Conservation (phyloP, 1,284 basidiomycete genomes). For the Cronartium quercuum region DNA sequence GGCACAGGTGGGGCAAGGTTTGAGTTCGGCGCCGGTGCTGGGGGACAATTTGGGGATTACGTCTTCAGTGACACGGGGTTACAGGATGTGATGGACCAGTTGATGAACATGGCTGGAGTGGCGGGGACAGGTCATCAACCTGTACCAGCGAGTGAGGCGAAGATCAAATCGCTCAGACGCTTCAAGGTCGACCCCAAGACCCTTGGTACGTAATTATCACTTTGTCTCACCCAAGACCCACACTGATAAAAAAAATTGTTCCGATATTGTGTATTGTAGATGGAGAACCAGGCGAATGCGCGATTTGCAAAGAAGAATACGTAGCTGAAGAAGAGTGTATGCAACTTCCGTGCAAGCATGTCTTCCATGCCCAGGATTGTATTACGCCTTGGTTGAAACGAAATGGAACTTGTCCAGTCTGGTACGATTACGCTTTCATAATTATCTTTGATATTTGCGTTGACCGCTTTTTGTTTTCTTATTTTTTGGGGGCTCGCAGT, state of each 20-base stretch:
- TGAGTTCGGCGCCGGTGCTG: constrained; percentile 8
- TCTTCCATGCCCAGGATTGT: constrained; percentile 67
- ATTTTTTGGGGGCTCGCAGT: background rate
- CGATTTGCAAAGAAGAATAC: constrained; percentile 47
- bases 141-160: constrained; percentile 66
- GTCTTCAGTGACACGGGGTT: constrained; percentile 55
- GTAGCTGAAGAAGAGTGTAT: constrained; percentile 48
- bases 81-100: constrained; percentile 67
- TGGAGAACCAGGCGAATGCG: constrained; percentile 54
- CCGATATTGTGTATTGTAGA: constrained; percentile 32
- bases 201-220: background rate
- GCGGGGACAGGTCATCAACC: constrained; percentile 55
- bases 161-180: constrained; percentile 59
- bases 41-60: constrained; percentile 29
- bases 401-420: constrained; percentile 76
- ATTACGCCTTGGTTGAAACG: constrained; percentile 74
- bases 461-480: background rate
- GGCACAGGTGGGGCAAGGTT: constrained; percentile 6
- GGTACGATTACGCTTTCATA: constrained; percentile 56
- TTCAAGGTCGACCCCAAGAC: constrained; percentile 57
- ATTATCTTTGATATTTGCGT: background rate
- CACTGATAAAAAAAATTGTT: background rate
- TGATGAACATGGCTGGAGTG: constrained; percentile 68
- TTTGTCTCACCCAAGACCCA: background rate
- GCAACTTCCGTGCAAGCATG: constrained; percentile 68